These are phyloP conservation scores for Chenopodium formosanum DNA, from an alignment of 148 eudicot species.

Conservation along the genomic window DNA sequence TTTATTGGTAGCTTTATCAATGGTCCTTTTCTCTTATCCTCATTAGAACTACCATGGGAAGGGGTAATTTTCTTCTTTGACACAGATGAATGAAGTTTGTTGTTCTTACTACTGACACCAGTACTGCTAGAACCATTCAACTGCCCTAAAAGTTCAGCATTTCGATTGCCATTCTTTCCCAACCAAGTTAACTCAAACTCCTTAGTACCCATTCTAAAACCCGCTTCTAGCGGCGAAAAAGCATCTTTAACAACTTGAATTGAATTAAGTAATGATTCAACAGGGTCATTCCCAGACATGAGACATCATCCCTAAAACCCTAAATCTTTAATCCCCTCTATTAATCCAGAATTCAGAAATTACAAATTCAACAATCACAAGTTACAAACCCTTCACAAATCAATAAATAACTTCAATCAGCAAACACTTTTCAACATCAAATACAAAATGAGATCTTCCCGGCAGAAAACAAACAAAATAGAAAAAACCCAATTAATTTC, in stretches of 20 bases:
- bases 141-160: slow-evolving; percentile 31
- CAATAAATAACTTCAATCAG: slow-evolving; percentile 23
- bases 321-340: slow-evolving; percentile 13
- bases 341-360: slow-evolving; percentile 15
- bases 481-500: background rate
- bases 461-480: background rate
- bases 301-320: slow-evolving; percentile 47
- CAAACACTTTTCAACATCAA: slow-evolving; percentile 20
- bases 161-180: slow-evolving; percentile 35
- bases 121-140: slow-evolving; percentile 19
- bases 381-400: slow-evolving; percentile 19
- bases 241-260: slow-evolving; percentile 61
- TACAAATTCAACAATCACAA: slow-evolving; percentile 2
- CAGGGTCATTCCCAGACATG: slow-evolving; percentile 53
- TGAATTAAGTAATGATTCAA: slow-evolving; percentile 70
- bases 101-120: slow-evolving; percentile 24
- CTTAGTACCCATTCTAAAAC: slow-evolving; percentile 66
- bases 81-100: slow-evolving; percentile 24
- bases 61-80: slow-evolving; percentile 36
- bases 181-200: slow-evolving; percentile 77
- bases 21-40: slow-evolving; percentile 60
- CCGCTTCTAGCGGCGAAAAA: slow-evolving; percentile 66
- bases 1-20: slow-evolving; percentile 53
- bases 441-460: slow-evolving; percentile 16
- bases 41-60: slow-evolving; percentile 31